These are phyloP conservation scores for carrot (Daucus carota) DNA, from an alignment of 129 eudicot species.

Conservation along the genomic window DNA sequence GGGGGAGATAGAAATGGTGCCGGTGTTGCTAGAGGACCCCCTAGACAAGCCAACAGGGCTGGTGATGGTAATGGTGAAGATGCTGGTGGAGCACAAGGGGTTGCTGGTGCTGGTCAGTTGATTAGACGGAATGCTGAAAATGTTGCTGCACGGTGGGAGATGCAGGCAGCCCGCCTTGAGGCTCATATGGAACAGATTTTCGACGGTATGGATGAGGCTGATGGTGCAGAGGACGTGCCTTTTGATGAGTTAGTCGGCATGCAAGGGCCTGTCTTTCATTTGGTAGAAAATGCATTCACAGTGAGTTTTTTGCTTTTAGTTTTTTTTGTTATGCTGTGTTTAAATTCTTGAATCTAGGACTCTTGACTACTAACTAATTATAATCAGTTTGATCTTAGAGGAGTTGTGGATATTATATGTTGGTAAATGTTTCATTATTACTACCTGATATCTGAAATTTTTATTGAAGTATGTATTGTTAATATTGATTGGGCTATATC, in stretches of 20 bases:
- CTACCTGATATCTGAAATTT: too few relatives aligned
- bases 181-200: constrained; percentile 97
- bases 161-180: constrained; percentile 96
- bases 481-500: too few relatives aligned
- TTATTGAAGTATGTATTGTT: too few relatives aligned
- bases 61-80: constrained; percentile 79
- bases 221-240: constrained; percentile 96
- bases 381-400: background rate
- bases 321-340: background rate
- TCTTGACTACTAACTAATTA: background rate
- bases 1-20: constrained; percentile 84
- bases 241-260: constrained; percentile 95
- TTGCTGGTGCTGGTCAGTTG: constrained; percentile 90
- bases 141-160: constrained; percentile 96
- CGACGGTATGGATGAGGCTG: constrained; percentile 97
- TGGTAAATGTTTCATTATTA: background rate
- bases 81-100: constrained; percentile 69
- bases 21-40: constrained; percentile 78
- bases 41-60: constrained; percentile 51
- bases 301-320: constrained; percentile 33
- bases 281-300: constrained; percentile 95
- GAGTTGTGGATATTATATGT: background rate
- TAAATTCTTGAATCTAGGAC: background rate
- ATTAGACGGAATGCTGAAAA: constrained; percentile 88
- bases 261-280: constrained; percentile 95